These are phyloP conservation scores for Brettanomyces sp. DNA, from an alignment of 805 yeast genomes.

Conservation along the genomic window DNA sequence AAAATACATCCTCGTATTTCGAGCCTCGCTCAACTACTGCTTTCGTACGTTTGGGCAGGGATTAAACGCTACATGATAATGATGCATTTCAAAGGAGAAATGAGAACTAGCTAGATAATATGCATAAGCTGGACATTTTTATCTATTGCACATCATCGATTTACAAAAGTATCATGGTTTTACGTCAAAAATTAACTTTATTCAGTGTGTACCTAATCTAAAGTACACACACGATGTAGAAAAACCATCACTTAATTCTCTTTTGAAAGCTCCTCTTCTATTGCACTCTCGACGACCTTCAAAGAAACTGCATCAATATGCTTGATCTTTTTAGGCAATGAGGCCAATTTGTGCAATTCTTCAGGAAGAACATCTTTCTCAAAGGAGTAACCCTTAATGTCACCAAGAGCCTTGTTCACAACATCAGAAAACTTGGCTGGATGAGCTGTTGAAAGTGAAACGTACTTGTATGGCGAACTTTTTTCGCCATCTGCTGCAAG, in stretches of 20 bases:
- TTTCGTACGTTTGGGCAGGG: too few species aligned
- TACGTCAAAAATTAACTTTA: too few species aligned
- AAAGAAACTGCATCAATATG: conserved; percentile 64
- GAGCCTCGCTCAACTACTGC: too few species aligned
- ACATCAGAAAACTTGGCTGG: conserved; percentile 98
- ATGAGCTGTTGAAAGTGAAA: conserved; percentile 93
- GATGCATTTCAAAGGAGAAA: too few species aligned
- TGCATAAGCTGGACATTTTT: too few species aligned
- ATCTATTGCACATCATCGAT: too few species aligned
- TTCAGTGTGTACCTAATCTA: too few species aligned
- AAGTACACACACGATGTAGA: too few species aligned
- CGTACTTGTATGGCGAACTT: conserved; percentile 33
- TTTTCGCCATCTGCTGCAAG: conserved; percentile 30
- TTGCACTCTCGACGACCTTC: conserved; percentile 64
- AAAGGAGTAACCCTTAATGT: conserved; percentile 68
- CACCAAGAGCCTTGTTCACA: conserved; percentile 68
- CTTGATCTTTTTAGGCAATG: conserved; percentile 65
- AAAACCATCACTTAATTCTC: not conserved
- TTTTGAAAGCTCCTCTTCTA: conserved; percentile 56
- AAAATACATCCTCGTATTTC: not conserved
- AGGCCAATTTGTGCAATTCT: conserved; percentile 65
- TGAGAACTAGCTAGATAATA: too few species aligned
- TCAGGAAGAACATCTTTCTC: conserved; percentile 84
- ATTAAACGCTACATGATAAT: too few species aligned
- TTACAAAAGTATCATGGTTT: too few species aligned